Evolutionary conservation across 257 asterid species (phyloP).

Genomic region (Craterostigma plantagineum): DNA sequence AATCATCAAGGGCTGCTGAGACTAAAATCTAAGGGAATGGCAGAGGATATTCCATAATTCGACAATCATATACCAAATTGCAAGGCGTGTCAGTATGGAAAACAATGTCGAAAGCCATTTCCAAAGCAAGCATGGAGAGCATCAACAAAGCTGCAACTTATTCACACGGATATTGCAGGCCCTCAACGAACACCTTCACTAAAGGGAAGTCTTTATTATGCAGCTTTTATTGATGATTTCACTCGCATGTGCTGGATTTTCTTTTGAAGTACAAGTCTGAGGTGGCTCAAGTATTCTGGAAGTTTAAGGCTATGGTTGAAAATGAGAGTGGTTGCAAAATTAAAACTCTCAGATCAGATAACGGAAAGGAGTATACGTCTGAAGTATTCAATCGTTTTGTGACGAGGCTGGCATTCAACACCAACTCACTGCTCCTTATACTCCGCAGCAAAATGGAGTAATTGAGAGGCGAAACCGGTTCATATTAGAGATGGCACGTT

Average conservation of each 20-base stretch:
- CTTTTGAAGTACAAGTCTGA: conserved; percentile 4
- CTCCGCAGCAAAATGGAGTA: conserved; percentile 11
- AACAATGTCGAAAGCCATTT: conserved; percentile 5
- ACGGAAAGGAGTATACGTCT: conserved; percentile 5
- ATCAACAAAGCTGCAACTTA: neutral
- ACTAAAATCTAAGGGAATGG: neutral
- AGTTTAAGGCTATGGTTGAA: conserved; percentile 1
- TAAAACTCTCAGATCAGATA: conserved; percentile 1
- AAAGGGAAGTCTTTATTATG: conserved; percentile 1
- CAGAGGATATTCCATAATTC: neutral
- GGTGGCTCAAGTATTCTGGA: conserved; percentile 4
- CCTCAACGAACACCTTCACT: neutral
- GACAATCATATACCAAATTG: neutral
- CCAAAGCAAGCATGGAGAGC: conserved; percentile 4
- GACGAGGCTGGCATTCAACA: neutral
- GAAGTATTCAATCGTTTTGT: neutral
- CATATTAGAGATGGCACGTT: conserved; percentile 3
- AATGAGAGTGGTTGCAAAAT: conserved; percentile 2
- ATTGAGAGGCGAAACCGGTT: conserved; percentile 1
- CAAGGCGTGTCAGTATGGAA: conserved; percentile 7
- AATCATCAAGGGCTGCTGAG: conserved; percentile 4
- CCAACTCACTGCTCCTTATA: conserved; percentile 3
- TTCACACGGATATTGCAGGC: conserved; percentile 1
- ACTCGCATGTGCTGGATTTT: conserved; percentile 4
- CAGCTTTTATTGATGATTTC: conserved; percentile 7